Percentiles rank a stretch among this genome's conserved stretches.
Conservation (phyloP, 2,329 filamentous ascomycete species). For the Alternaria consortialis region DNA sequence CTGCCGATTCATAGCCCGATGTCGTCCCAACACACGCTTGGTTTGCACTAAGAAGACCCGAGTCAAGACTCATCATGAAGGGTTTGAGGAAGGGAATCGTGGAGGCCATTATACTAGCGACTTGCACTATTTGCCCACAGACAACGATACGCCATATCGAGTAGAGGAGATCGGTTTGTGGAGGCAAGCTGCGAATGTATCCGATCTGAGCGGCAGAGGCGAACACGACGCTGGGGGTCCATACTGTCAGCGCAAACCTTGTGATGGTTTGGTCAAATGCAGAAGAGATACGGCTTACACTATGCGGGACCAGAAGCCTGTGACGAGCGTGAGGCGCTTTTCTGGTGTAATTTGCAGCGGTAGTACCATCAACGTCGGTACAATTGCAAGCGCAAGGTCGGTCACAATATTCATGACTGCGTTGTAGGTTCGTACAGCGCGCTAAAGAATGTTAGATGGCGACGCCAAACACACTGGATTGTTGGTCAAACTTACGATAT, state of each 20-base stretch:
- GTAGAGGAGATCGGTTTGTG: constrained; percentile 1
- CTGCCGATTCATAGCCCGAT: not conserved
- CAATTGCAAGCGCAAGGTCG: constrained; percentile 2
- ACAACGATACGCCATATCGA: constrained; percentile 14
- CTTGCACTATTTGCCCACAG: constrained; percentile 13
- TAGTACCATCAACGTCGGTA: constrained; percentile 7
- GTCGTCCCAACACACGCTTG: not conserved
- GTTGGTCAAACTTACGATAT: not conserved
- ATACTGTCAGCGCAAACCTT: not conserved
- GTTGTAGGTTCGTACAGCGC: constrained; percentile 8
- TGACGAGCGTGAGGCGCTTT: not conserved
- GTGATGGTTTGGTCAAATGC: not conserved
- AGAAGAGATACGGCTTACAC: not conserved
- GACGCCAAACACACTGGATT: not conserved
- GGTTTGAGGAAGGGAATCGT: constrained; percentile 16
- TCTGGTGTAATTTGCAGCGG: not conserved
- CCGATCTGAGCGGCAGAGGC: not conserved
- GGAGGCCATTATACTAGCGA: constrained; percentile 12
- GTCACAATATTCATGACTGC: constrained; percentile 11
- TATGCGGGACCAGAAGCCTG: constrained; percentile 6
- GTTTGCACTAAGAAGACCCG: constrained; percentile 5
- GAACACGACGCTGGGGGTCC: not conserved
- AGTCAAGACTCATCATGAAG: constrained; percentile 19
- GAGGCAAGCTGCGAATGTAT: not conserved
- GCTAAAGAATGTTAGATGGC: not conserved